phyloP scores from a whole-genome alignment of 2,329 filamentous ascomycete species.

The Amesomyces nigricolor region DNA sequence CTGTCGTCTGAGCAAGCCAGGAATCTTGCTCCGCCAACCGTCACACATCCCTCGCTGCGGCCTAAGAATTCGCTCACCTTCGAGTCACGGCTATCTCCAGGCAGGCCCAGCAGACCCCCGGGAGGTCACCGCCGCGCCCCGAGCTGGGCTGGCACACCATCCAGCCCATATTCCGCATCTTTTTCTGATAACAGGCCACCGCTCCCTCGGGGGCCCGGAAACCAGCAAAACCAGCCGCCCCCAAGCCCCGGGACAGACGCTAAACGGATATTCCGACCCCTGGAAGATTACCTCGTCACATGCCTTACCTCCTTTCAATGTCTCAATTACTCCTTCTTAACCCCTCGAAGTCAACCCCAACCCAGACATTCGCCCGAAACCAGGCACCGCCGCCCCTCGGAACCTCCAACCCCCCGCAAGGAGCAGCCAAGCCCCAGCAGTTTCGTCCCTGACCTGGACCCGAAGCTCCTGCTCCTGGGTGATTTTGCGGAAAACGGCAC shows the following conservation, averaged over 20 bases:
- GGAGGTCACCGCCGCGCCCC: conserved; percentile 26
- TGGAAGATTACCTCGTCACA: conserved; percentile 71
- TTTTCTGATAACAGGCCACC: conserved; percentile 35
- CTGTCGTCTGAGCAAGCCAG: conserved; percentile 7
- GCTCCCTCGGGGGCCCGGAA: conserved; percentile 12
- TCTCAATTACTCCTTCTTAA: conserved; percentile 71
- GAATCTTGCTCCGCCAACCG: not conserved
- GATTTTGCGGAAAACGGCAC: conserved; percentile 75
- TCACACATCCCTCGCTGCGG: not conserved
- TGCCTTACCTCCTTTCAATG: conserved; percentile 65
- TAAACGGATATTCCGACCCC: conserved; percentile 62
- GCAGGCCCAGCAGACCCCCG: not conserved
- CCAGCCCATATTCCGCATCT: conserved; percentile 42
- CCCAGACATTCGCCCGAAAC: conserved; percentile 24
- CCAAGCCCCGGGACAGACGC: conserved; percentile 32
- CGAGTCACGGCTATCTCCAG: conserved; percentile 1
- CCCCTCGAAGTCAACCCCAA: conserved; percentile 34
- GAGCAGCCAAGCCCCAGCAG: conserved; percentile 35
- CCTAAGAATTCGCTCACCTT: conserved; percentile 8
- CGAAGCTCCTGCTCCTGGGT: conserved; percentile 67
- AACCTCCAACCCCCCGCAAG: conserved; percentile 30
- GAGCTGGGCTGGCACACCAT: conserved; percentile 24
- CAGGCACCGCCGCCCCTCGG: conserved; percentile 13
- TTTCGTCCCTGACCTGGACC: conserved; percentile 59
- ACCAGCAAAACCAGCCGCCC: conserved; percentile 10